phyloP scores from a whole-genome alignment of 768 basidiomycete species.

The Ephemerocybe angulata region DNA sequence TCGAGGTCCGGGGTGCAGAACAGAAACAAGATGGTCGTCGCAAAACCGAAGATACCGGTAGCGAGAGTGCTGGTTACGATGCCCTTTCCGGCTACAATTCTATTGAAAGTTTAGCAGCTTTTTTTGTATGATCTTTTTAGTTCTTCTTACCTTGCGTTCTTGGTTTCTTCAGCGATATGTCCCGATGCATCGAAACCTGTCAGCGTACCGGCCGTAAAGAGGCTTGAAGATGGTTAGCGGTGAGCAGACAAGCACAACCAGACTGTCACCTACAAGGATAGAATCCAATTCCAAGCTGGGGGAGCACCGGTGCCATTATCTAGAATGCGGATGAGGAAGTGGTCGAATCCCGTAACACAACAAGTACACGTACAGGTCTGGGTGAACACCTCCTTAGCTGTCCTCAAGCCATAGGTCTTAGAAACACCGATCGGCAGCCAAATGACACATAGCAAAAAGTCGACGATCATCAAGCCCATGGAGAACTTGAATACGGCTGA shows the following conservation, averaged over 20 bases:
- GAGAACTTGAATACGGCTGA: constrained; percentile 76
- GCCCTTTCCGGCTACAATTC: constrained; percentile 77
- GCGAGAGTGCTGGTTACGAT: constrained; percentile 75
- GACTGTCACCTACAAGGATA: constrained; percentile 61
- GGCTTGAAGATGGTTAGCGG: constrained; percentile 37
- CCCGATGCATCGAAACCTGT: constrained; percentile 91
- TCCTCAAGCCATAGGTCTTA: constrained; percentile 84
- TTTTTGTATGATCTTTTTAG: not conserved
- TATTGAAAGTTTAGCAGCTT: no score
- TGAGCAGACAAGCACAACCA: not conserved
- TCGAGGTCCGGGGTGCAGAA: constrained; percentile 83
- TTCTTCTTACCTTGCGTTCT: constrained; percentile 58
- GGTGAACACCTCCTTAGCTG: constrained; percentile 80
- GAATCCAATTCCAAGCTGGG: constrained; percentile 86
- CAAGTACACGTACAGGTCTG: constrained; percentile 55
- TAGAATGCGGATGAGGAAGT: constrained; percentile 24
- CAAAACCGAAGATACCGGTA: constrained; percentile 77
- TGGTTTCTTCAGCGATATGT: constrained; percentile 86
- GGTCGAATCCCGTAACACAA: not conserved
- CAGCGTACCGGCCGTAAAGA: constrained; percentile 84
- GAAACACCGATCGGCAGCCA: constrained; percentile 93
- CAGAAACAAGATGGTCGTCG: constrained; percentile 74
- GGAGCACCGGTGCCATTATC: constrained; percentile 89
- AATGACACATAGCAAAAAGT: constrained; percentile 83
- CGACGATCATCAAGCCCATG: constrained; percentile 70